Evolutionary conservation across 495 filamentous ascomycete genomes (phyloP).

Genomic region (Entonaema liquescens): DNA sequence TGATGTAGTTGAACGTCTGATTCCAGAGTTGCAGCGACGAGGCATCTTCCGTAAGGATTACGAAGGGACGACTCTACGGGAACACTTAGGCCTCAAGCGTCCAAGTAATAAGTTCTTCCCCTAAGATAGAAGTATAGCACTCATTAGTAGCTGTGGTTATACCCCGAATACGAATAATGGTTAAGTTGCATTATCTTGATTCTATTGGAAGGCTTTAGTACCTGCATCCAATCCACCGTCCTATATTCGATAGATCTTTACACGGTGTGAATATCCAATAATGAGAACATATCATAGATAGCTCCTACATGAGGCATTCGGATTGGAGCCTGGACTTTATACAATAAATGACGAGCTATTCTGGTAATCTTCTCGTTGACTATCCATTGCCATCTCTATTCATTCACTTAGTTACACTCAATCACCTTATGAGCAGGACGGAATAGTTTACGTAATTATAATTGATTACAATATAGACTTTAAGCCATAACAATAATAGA

Average conservation of each 20-base stretch:
- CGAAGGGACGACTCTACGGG: conserved; percentile 52
- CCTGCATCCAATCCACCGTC: no score
- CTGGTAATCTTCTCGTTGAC: neutral
- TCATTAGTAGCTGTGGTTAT: neutral
- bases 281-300: no score
- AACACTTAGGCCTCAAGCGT: conserved; percentile 61
- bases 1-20: conserved; percentile 56
- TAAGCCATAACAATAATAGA: neutral
- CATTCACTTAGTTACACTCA: neutral
- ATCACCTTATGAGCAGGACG: neutral
- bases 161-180: neutral
- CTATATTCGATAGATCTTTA: no score
- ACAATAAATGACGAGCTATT: neutral
- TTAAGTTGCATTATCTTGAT: neutral
- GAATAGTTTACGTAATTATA: neutral
- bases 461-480: neutral
- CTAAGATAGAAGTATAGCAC: neutral
- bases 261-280: no score
- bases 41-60: conserved; percentile 61
- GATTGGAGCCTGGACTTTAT: no score
- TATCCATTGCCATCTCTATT: neutral
- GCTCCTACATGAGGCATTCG: no score
- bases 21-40: conserved; percentile 62
- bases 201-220: no score
- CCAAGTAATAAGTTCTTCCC: conserved; percentile 63